phyloP scores from a whole-genome alignment of 177 flowering plant species.

The Vitis hybrid region DNA sequence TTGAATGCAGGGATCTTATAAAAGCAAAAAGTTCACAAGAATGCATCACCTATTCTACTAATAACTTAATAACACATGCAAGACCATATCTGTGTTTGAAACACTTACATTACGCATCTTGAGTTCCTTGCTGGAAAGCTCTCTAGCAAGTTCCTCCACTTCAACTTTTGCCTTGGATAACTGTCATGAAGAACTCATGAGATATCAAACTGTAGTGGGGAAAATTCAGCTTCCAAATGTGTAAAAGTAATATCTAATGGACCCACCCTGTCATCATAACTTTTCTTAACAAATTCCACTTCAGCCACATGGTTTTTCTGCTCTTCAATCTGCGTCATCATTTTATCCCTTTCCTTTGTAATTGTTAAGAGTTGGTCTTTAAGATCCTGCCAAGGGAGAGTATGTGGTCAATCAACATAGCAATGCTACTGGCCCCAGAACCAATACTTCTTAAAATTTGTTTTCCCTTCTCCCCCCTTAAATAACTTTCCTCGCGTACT shows the following conservation, averaged over 20 bases:
- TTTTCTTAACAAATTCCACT: slow-evolving; percentile 21
- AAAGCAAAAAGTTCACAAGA: too few species aligned
- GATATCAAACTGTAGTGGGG: background rate
- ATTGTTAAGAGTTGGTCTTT: slow-evolving; percentile 25
- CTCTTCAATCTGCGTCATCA: slow-evolving; percentile 23
- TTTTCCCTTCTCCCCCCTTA: too few species aligned
- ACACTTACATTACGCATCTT: slow-evolving; percentile 55
- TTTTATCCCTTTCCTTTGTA: slow-evolving; percentile 36
- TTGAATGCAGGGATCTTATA: too few species aligned
- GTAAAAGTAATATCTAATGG: slow-evolving; percentile 2
- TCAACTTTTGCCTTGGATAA: slow-evolving; percentile 36
- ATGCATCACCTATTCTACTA: too few species aligned
- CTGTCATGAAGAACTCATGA: slow-evolving; percentile 25
- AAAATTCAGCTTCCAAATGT: background rate
- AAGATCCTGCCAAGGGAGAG: slow-evolving; percentile 22
- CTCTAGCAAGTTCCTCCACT: slow-evolving; percentile 32
- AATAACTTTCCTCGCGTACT: background rate
- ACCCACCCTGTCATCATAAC: slow-evolving; percentile 24
- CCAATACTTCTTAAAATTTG: too few species aligned
- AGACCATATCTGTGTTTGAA: too few species aligned
- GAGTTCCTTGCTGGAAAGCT: slow-evolving; percentile 38
- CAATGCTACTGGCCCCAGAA: too few species aligned
- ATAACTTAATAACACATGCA: too few species aligned
- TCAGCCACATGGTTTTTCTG: slow-evolving; percentile 19
- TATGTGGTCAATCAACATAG: slow-evolving; percentile 1